Conservation (phyloP, 805 yeast species). For the Brettanomyces bruxellensis region DNA sequence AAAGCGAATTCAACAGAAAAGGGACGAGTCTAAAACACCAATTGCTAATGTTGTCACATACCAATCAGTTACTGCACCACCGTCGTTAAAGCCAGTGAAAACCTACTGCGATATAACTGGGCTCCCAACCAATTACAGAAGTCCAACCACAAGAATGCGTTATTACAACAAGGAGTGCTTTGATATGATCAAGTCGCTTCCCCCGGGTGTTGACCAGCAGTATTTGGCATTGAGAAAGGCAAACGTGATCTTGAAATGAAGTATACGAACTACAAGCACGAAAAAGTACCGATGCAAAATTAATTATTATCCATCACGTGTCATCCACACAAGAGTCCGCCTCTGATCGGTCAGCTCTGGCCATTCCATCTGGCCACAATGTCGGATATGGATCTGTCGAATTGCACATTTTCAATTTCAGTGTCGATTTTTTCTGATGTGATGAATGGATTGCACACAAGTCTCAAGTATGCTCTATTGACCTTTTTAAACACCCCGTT, state of each 20-base stretch:
- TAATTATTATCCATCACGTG: too few relatives aligned
- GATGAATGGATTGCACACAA: conserved; percentile 59
- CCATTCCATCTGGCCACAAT: conserved; percentile 19
- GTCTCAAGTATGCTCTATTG: conserved; percentile 44
- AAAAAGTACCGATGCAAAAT: too few relatives aligned
- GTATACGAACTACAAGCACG: neutral
- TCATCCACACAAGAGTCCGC: too few relatives aligned
- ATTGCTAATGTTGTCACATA: conserved; percentile 48
- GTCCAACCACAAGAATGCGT: conserved; percentile 66
- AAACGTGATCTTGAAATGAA: conserved; percentile 61
- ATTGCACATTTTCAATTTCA: conserved; percentile 23
- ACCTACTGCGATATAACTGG: conserved; percentile 94
- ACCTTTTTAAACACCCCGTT: conserved; percentile 30
- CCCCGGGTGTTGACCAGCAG: conserved; percentile 90
- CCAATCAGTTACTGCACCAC: conserved; percentile 73
- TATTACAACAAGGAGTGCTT: conserved; percentile 80
- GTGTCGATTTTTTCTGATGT: conserved; percentile 19
- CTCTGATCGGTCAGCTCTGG: neutral
- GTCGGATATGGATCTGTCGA: conserved; percentile 19
- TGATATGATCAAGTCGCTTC: conserved; percentile 66
- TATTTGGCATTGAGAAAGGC: conserved; percentile 83
- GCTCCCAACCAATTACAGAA: conserved; percentile 63
- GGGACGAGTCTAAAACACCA: conserved; percentile 19
- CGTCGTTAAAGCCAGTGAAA: conserved; percentile 71
- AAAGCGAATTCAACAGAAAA: conserved; percentile 44